Conservation (phyloP, 176 grass and related monocot species). For the Bolboschoenus planiculmis region DNA sequence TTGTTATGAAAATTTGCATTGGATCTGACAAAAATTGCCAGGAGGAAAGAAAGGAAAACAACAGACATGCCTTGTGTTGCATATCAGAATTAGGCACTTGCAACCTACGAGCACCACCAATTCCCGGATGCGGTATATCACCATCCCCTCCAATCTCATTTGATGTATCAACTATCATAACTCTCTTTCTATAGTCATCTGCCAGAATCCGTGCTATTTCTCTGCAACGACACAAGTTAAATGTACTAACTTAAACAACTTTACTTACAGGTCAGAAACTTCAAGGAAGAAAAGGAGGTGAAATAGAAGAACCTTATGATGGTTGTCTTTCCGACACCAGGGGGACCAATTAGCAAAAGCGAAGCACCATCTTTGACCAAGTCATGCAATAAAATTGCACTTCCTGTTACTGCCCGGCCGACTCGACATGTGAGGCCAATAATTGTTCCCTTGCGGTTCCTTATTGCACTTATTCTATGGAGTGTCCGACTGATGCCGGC, state of each 20-base stretch:
- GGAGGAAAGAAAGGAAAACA: slow-evolving; percentile 1
- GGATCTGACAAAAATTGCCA: neutral
- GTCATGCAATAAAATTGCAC: slow-evolving; percentile 77
- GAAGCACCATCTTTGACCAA: slow-evolving; percentile 76
- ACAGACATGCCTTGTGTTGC: slow-evolving; percentile 66
- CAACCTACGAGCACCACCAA: slow-evolving; percentile 73
- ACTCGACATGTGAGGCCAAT: slow-evolving; percentile 81
- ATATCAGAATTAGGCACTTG: slow-evolving; percentile 76
- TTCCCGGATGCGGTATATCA: slow-evolving; percentile 82
- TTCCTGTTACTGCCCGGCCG: slow-evolving; percentile 65
- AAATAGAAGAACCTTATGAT: slow-evolving; percentile 52
- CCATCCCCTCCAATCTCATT: slow-evolving; percentile 97
- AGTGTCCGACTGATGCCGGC: slow-evolving; percentile 72
- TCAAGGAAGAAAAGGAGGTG: neutral
- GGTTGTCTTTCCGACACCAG: slow-evolving; percentile 79
- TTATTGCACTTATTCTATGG: slow-evolving; percentile 72
- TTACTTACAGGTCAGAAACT: neutral
- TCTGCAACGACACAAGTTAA: slow-evolving; percentile 34
- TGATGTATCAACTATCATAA: slow-evolving; percentile 93
- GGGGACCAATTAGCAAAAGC: slow-evolving; percentile 74
- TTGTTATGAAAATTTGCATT: neutral
- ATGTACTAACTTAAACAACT: neutral
- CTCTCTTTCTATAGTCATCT: slow-evolving; percentile 75
- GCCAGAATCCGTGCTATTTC: slow-evolving; percentile 80
- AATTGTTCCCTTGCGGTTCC: slow-evolving; percentile 65